phyloP scores from a whole-genome alignment of 2,329 filamentous ascomycete species.

The Pezicula radicicola region DNA sequence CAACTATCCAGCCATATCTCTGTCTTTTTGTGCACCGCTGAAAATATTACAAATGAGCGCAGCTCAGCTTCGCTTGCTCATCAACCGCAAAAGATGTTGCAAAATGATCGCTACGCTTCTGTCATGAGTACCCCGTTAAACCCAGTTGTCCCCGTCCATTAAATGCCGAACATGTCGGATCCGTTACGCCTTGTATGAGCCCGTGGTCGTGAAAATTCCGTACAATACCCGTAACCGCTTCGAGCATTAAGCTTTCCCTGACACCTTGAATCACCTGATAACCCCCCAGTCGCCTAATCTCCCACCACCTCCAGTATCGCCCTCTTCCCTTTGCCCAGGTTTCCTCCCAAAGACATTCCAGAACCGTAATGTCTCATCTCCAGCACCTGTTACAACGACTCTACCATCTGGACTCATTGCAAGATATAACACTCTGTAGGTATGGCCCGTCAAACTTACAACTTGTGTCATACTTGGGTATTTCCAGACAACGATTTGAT shows the following conservation, averaged over 20 bases:
- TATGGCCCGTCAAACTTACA: conserved; percentile 91
- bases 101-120: too few species aligned
- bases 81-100: not conserved
- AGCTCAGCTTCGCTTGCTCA: not conserved
- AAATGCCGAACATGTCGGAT: too few species aligned
- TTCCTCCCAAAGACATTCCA: conserved; percentile 94
- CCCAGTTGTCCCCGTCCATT: too few species aligned
- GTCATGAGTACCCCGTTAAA: too few species aligned
- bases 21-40: not conserved
- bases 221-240: too few species aligned
- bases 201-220: too few species aligned
- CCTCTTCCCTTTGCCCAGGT: conserved; percentile 65
- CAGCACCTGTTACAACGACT: conserved; percentile 91
- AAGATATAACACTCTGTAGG: conserved; percentile 91
- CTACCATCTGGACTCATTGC: conserved; percentile 97
- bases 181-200: too few species aligned
- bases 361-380: conserved; percentile 92
- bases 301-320: conserved; percentile 57
- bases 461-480: conserved; percentile 98
- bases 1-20: too few species aligned
- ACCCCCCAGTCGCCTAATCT: conserved; percentile 77
- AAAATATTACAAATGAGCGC: too few species aligned
- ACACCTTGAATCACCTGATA: conserved; percentile 55
- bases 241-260: not conserved
- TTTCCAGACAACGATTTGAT: conserved; percentile 99